phyloP scores from a whole-genome alignment of 2,329 filamentous ascomycete species.

The Sphaerulina musiva region DNA sequence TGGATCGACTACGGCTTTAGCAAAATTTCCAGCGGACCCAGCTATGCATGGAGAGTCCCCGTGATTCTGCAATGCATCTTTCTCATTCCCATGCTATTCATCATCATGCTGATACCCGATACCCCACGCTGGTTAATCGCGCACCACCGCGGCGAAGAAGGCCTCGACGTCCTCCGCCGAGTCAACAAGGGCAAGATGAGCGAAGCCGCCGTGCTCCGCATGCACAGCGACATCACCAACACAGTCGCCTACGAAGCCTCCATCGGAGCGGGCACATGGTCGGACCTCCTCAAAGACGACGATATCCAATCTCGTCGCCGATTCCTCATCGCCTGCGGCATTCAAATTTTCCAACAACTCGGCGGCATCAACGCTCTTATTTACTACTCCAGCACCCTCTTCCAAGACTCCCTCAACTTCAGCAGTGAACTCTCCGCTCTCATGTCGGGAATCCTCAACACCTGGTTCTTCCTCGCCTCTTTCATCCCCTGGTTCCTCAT shows the following conservation, averaged over 20 bases:
- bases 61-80: slow-evolving; percentile 41
- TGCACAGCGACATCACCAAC: slow-evolving; percentile 26
- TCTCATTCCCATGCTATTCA: slow-evolving; percentile 36
- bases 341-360: slow-evolving; percentile 28
- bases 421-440: slow-evolving; percentile 23
- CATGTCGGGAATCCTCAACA: slow-evolving; percentile 35
- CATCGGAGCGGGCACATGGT: slow-evolving; percentile 36
- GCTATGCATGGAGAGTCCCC: slow-evolving; percentile 40
- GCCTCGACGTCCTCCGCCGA: slow-evolving; percentile 31
- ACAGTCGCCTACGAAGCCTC: slow-evolving; percentile 26
- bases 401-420: slow-evolving; percentile 27
- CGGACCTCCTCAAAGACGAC: slow-evolving; percentile 28
- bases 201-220: slow-evolving; percentile 22
- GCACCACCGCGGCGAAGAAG: slow-evolving; percentile 37
- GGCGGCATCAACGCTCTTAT: slow-evolving; percentile 31
- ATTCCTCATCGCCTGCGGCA: slow-evolving; percentile 28
- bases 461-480: slow-evolving; percentile 48
- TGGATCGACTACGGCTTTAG: slow-evolving; percentile 45
- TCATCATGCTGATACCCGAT: slow-evolving; percentile 39
- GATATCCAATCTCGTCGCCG: slow-evolving; percentile 26
- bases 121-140: slow-evolving; percentile 42
- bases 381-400: slow-evolving; percentile 30
- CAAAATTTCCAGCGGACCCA: slow-evolving; percentile 20
- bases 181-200: slow-evolving; percentile 27
- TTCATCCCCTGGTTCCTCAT: slow-evolving; percentile 42